A percentile compares a stretch with the other conserved stretches of the same genome.
These are phyloP conservation scores for Hanseniaspora sp. DNA, from an alignment of 1,139 yeast genomes.

Conservation along the genomic window DNA sequence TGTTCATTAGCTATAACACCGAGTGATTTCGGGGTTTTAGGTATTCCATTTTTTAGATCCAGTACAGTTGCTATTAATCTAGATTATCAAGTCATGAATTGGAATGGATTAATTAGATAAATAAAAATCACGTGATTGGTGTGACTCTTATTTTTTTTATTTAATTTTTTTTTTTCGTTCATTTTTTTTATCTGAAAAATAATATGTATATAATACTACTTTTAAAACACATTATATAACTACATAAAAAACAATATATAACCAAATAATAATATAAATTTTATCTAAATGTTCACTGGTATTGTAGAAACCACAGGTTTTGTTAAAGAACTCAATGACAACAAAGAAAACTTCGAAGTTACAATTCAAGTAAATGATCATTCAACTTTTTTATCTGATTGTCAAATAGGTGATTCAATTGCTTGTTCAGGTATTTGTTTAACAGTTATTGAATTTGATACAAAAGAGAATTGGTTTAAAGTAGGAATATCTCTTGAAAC, in stretches of 20 bases:
- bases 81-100: neutral
- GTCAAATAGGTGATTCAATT: conserved; percentile 86
- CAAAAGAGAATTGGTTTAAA: conserved; percentile 44
- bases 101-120: conserved; percentile 8
- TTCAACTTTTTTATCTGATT: conserved; percentile 54
- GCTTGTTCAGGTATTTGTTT: conserved; percentile 81
- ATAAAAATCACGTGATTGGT: no score
- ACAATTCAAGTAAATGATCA: conserved; percentile 60
- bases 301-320: conserved; percentile 75
- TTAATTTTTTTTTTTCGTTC: no score
- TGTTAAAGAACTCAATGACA: conserved; percentile 30
- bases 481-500: conserved; percentile 95
- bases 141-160: no score
- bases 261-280: neutral
- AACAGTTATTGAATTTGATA: conserved; percentile 74
- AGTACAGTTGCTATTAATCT: conserved; percentile 8
- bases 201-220: no score
- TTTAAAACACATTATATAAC: no score
- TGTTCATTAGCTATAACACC: conserved; percentile 8
- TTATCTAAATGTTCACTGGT: conserved; percentile 74
- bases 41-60: conserved; percentile 9
- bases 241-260: no score
- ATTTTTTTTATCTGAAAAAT: no score
- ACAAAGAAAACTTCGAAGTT: conserved; percentile 69
- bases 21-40: conserved; percentile 8